A percentile compares a stretch with the other conserved stretches of the same genome.
Evolutionary conservation across 192 early-diverging fungal species (phyloP).

Genomic region (Cetraspora pellucida): DNA sequence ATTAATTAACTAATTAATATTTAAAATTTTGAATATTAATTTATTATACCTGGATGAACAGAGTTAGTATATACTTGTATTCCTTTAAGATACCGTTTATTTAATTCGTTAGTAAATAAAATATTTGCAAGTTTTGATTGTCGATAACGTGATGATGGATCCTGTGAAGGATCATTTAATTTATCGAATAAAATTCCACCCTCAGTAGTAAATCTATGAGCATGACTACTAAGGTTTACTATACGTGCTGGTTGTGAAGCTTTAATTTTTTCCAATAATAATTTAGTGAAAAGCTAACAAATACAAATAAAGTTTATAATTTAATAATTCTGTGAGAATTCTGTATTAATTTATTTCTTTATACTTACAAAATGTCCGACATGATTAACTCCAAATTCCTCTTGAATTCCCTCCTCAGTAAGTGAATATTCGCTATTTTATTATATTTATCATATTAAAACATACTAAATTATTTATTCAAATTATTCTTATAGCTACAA

Average conservation of each 20-base stretch:
- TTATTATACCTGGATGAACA: slow-evolving; percentile 58
- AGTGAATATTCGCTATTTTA: slow-evolving; percentile 40
- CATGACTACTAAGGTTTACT: slow-evolving; percentile 46
- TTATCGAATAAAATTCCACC: slow-evolving; percentile 34
- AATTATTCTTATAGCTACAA: too few relatives aligned
- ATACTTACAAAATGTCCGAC: slow-evolving; percentile 41
- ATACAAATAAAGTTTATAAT: neutral
- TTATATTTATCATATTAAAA: too few relatives aligned
- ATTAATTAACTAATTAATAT: too few relatives aligned
- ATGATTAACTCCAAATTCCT: slow-evolving; percentile 54
- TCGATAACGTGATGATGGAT: slow-evolving; percentile 44
- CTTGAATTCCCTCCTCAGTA: too few relatives aligned
- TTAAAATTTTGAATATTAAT: too few relatives aligned
- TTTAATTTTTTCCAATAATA: slow-evolving; percentile 43
- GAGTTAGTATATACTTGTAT: slow-evolving; percentile 46
- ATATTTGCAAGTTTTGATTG: slow-evolving; percentile 60
- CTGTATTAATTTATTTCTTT: too few relatives aligned
- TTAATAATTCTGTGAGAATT: neutral
- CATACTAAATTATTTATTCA: too few relatives aligned
- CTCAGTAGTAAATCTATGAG: slow-evolving; percentile 47
- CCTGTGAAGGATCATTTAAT: too few relatives aligned
- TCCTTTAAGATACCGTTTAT: slow-evolving; percentile 36
- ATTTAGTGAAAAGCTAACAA: slow-evolving; percentile 39
- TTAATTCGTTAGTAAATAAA: slow-evolving; percentile 53
- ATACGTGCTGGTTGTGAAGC: too few relatives aligned